Conservation (phyloP, 805 yeast genomes). For the Yamadazyma tumulicola region DNA sequence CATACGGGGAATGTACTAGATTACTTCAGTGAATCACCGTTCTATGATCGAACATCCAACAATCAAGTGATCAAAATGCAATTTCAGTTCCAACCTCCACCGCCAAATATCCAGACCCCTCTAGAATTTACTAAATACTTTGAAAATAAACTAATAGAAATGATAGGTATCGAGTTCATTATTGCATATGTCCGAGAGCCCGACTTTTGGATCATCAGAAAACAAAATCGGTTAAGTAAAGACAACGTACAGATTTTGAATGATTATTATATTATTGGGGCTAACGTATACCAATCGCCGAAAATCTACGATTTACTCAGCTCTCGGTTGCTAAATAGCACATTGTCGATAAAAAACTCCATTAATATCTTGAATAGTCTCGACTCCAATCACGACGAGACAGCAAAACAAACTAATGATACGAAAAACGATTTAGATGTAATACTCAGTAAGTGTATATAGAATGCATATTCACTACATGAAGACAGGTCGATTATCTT, state of each 20-base stretch:
- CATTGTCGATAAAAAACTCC: slow-evolving; percentile 31
- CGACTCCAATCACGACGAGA: slow-evolving; percentile 13
- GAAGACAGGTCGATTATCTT: neutral
- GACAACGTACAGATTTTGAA: slow-evolving; percentile 53
- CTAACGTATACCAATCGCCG: slow-evolving; percentile 91
- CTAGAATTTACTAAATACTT: slow-evolving; percentile 29
- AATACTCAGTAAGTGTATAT: slow-evolving; percentile 13
- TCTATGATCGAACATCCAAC: slow-evolving; percentile 89
- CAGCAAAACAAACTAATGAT: neutral
- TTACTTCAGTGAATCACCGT: slow-evolving; percentile 91
- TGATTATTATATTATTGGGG: slow-evolving; percentile 87
- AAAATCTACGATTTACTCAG: slow-evolving; percentile 66
- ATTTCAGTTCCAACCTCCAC: slow-evolving; percentile 66
- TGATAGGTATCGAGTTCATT: slow-evolving; percentile 85
- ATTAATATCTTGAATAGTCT: slow-evolving; percentile 30
- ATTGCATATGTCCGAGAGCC: slow-evolving; percentile 78
- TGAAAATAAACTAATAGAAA: slow-evolving; percentile 61
- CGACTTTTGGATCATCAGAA: slow-evolving; percentile 86
- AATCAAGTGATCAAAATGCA: slow-evolving; percentile 97
- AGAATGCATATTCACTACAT: neutral
- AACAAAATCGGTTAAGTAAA: slow-evolving; percentile 57
- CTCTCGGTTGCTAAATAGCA: slow-evolving; percentile 53
- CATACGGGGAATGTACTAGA: slow-evolving; percentile 88
- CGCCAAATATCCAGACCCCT: slow-evolving; percentile 28
- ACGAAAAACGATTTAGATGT: neutral